Evolutionary conservation across 306 rosid genomes (phyloP), one percentile per base, ranked within the genome.

Genomic region (Sechiopsis laciniata): DNA sequence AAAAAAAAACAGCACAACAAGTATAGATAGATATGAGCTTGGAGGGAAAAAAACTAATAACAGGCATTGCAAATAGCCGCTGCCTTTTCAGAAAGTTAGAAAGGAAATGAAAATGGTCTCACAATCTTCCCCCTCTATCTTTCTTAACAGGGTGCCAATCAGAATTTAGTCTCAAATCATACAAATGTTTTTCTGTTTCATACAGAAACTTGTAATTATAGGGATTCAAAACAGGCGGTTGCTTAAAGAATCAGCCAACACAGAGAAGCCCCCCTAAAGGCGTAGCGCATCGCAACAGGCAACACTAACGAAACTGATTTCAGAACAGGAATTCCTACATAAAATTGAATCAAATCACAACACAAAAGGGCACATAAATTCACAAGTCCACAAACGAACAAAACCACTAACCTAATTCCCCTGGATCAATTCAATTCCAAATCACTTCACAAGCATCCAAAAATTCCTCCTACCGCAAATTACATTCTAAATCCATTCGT

Each of bases 141-240:
- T 4, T 68, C 17, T 21, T 48, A 68, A 48, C 57, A 12, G 73
- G 40, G 20, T 68, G 19, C 35, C 57, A 21, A 65, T 11, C 71
- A 65, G 54, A 65, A 65, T 65, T 17, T 42, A 65, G 71, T 6
- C 57, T 68, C 73, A 63, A 35, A 63, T 22, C 73, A 62, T 29
- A 29, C 21, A 68, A 68, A 68, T 68, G 21, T 45, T 57, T 12
- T 68, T 48, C 57, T 48, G 8, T 48, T 20, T 68, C 73, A 68
- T 48, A 16, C 3, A 20, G 12, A 13, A 66, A 66, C 68, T 37
- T 42, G 55, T 20, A 67, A 45, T 10, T 11, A 67, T 0, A 45
- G 71, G 19, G 35, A 68, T 22, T 48, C 40, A 48, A 42, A 42
- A 21, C 55, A 68, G 35, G 3, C 32, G 54, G 48, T 22, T 48